Conservation (phyloP, 2,329 filamentous ascomycete genomes). For the Nemania sp. region DNA sequence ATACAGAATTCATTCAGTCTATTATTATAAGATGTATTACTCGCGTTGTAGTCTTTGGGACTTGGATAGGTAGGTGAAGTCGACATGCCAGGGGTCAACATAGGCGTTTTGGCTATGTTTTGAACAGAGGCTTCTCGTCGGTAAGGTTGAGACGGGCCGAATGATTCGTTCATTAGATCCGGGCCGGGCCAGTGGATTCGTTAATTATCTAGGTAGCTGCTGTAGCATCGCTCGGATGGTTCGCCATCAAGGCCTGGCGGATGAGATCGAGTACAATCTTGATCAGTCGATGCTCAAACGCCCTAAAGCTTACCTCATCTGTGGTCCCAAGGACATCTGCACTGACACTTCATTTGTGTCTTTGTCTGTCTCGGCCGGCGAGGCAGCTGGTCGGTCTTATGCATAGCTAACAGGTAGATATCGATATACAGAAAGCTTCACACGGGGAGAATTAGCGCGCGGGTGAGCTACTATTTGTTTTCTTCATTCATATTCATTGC, state of each 20-base stretch:
- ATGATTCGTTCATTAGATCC: not conserved
- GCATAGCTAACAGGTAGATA: no score
- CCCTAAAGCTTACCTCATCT: constrained; percentile 3
- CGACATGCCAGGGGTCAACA: constrained; percentile 10
- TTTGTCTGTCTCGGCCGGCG: constrained; percentile 11
- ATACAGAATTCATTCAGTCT: no score
- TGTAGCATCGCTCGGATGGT: constrained; percentile 19
- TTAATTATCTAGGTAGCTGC: not conserved
- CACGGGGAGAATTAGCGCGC: not conserved
- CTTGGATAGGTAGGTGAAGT: not conserved
- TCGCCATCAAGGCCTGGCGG: not conserved
- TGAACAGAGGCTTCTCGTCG: not conserved
- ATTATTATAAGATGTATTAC: no score
- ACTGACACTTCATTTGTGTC: not conserved
- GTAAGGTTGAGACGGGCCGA: constrained; percentile 13
- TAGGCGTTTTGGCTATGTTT: constrained; percentile 22
- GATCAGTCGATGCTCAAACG: not conserved
- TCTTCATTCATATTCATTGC: not conserved
- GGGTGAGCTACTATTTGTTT: not conserved
- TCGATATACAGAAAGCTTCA: not conserved
- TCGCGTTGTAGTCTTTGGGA: no score
- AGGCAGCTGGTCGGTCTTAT: no score
- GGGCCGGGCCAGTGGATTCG: constrained; percentile 1
- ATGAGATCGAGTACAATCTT: constrained; percentile 5
- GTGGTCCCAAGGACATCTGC: not conserved